Percentiles rank a stretch among this genome's conserved stretches.
phyloP scores from a whole-genome alignment of 2,329 filamentous ascomycete genomes.

The Penicillium sp. region DNA sequence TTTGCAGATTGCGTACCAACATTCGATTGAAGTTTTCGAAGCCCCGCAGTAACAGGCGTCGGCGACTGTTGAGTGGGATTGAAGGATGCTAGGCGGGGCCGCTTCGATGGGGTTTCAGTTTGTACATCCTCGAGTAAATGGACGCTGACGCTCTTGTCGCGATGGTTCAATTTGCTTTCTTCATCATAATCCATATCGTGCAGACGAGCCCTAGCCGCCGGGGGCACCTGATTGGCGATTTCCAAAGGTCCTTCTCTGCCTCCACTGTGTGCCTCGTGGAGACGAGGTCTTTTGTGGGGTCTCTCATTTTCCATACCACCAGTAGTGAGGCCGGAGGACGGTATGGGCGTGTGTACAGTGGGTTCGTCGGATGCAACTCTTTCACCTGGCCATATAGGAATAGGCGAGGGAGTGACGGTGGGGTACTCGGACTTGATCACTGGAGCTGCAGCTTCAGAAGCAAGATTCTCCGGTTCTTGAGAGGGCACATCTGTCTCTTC shows the following conservation, averaged over 20 bases:
- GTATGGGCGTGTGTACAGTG: not conserved
- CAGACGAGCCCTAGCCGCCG: not conserved
- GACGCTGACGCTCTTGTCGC: slow-evolving; percentile 5
- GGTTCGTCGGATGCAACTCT: not conserved
- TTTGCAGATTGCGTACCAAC: not conserved
- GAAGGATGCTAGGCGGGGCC: slow-evolving; percentile 6
- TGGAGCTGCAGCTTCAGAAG: not conserved
- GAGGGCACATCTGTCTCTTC: not conserved
- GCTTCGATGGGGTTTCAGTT: slow-evolving; percentile 15
- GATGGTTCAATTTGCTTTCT: not conserved
- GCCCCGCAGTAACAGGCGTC: not conserved
- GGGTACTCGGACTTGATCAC: not conserved
- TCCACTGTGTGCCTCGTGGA: not conserved
- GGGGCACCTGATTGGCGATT: not conserved
- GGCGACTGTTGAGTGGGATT: not conserved
- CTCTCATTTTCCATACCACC: slow-evolving; percentile 7
- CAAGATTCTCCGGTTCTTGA: not conserved
- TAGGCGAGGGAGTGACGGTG: not conserved
- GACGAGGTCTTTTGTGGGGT: slow-evolving; percentile 21
- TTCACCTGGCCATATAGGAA: not conserved
- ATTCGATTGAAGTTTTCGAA: too few species aligned
- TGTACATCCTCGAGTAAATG: slow-evolving; percentile 7
- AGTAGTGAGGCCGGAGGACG: not conserved
- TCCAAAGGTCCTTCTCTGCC: not conserved
- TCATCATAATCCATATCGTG: not conserved